These are phyloP conservation scores for Trichosporon sp. DNA, from an alignment of 1,284 basidiomycete species.

Conservation along the genomic window DNA sequence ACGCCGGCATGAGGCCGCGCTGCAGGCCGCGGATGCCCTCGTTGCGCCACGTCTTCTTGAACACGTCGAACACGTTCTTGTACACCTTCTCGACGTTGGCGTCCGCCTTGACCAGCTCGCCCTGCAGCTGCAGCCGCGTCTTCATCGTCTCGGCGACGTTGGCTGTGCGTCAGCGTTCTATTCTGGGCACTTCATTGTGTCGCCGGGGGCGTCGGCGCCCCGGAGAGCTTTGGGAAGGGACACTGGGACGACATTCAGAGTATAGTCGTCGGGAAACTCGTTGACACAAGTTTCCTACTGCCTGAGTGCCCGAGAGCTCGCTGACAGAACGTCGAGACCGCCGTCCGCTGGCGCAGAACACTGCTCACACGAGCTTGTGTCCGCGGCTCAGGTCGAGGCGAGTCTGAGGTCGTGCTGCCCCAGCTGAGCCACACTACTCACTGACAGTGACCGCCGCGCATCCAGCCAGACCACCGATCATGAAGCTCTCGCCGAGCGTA, in stretches of 20 bases:
- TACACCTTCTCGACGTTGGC: slow-evolving; percentile 66
- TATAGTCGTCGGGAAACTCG: no score
- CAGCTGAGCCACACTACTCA: slow-evolving; percentile 25
- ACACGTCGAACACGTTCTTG: slow-evolving; percentile 79
- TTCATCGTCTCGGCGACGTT: slow-evolving; percentile 74
- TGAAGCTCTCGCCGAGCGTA: slow-evolving; percentile 63
- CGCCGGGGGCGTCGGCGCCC: no score
- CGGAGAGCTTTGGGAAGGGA: no score
- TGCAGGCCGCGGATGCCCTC: slow-evolving; percentile 90
- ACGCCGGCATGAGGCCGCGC: slow-evolving; percentile 86
- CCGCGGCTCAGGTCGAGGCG: no score
- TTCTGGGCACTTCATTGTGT: neutral
- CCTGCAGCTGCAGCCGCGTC: slow-evolving; percentile 88
- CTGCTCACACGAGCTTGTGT: no score
- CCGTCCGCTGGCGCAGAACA: no score
- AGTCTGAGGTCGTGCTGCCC: neutral
- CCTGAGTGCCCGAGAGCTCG: no score
- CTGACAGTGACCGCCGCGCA: slow-evolving; percentile 69
- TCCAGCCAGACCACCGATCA: slow-evolving; percentile 81
- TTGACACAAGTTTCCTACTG: no score
- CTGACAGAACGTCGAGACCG: no score
- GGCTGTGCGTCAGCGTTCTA: slow-evolving; percentile 51
- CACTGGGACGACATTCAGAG: no score
- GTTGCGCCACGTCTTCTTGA: slow-evolving; percentile 81
- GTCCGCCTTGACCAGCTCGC: slow-evolving; percentile 75